phyloP scores from a whole-genome alignment of 1,284 basidiomycete species.

The Sanghuangporus sanghuang region DNA sequence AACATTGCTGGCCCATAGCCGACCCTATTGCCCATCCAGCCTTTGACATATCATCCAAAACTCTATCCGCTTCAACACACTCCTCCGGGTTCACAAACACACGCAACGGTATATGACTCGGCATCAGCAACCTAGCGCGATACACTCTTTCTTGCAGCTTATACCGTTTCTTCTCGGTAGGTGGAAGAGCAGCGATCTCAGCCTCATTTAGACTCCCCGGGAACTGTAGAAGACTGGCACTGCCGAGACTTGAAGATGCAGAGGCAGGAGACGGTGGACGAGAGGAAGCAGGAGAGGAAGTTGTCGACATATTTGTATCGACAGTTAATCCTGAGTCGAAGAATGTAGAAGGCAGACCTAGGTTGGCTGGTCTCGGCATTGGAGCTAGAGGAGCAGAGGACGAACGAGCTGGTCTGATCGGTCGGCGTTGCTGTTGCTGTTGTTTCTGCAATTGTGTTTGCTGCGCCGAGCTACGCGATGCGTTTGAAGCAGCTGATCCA shows the following conservation, averaged over 20 bases:
- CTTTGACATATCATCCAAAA: conserved; percentile 5
- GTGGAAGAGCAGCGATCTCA: conserved; percentile 17
- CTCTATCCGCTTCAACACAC: conserved; percentile 48
- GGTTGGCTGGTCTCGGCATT: background rate
- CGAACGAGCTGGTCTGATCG: background rate
- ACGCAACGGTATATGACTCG: conserved; percentile 48
- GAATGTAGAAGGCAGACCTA: conserved; percentile 3
- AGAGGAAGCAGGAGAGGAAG: conserved; percentile 11
- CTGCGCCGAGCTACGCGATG: background rate
- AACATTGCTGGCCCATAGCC: background rate
- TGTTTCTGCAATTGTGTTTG: background rate
- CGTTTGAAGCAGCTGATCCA: background rate
- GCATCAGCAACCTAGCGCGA: conserved; percentile 50
- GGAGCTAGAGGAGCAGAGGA: background rate
- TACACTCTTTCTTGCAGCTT: conserved; percentile 60
- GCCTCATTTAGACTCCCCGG: conserved; percentile 17
- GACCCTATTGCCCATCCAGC: background rate
- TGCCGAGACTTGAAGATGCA: conserved; percentile 11
- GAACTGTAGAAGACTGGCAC: conserved; percentile 3
- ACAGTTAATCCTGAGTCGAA: conserved; percentile 5
- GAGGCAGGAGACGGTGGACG: conserved; percentile 19
- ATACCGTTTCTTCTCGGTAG: conserved; percentile 43
- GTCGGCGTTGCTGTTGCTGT: background rate
- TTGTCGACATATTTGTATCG: background rate
- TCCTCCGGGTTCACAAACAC: conserved; percentile 63